Evolutionary conservation across 129 eudicot species (phyloP).

Genomic region (Logfia minima): DNA sequence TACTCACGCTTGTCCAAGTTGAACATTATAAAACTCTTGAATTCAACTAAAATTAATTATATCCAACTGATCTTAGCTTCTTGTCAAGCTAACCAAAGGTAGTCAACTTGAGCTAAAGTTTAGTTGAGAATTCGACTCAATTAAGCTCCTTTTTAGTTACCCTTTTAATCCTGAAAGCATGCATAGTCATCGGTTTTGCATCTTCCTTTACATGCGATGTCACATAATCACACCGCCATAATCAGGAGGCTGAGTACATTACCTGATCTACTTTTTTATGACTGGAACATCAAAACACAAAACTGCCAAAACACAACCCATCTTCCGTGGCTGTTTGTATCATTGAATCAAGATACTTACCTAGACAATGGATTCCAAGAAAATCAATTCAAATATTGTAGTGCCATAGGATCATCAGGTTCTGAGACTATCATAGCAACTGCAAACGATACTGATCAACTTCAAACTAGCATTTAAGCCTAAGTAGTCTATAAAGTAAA

Average conservation of each 20-base stretch:
- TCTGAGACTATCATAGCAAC: conserved; percentile 11
- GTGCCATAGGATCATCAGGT: not conserved
- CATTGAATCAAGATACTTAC: not conserved
- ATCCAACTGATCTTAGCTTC: too few relatives aligned
- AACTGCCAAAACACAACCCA: not conserved
- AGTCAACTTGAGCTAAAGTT: too few relatives aligned
- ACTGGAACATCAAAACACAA: not conserved
- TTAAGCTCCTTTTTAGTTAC: not conserved
- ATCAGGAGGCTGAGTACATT: not conserved
- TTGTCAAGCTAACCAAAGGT: not conserved
- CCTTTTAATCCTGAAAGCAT: not conserved
- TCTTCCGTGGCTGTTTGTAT: not conserved
- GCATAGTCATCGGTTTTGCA: not conserved
- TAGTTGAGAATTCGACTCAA: not conserved
- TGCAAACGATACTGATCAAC: conserved; percentile 6
- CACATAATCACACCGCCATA: not conserved
- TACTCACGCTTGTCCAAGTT: not conserved
- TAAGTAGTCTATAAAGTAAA: conserved; percentile 17
- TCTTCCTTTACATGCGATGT: not conserved
- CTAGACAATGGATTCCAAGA: not conserved
- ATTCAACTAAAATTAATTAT: too few relatives aligned
- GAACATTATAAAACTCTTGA: too few relatives aligned
- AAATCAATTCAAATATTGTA: not conserved
- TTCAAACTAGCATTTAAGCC: conserved; percentile 29
- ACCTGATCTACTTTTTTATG: not conserved